Base-by-base conservation (phyloP, 1,139 yeast genomes). In the Blastobotrys petasosporus region DNA sequence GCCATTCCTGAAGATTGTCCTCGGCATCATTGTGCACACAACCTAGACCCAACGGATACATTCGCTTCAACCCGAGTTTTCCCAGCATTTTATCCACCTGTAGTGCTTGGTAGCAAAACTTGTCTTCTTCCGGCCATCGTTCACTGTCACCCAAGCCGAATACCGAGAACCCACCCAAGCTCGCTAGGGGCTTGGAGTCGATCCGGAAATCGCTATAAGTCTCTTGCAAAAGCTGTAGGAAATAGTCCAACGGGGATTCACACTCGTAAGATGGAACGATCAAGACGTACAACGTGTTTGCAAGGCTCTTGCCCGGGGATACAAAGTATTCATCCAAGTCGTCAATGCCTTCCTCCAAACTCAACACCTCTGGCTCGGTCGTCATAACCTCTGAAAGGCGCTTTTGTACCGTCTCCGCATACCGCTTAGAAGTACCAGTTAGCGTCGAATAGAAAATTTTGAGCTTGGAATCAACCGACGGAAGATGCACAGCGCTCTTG, bases 211-310 rank as follows among this genome's bases (percentile, higher is more conserved):
- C 97, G 53, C 83, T 82, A 52, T 78, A 79, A 1, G 94, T 86
- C 48, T 88, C 97, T 51, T 77, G 74, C 56, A 88, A 70, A 44
- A 85, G 82, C 59, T 86, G 94, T 49, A 88, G 69, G 63, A 87
- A 87, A 61, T 80, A 88, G 64, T 88, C 97, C 41, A 90, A 74
- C 9, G 97, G 96, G 1, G 94, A 85, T 64, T 88, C 97, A 0
- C 90, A 85, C 57, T 87, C 97, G 61, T 88, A 88, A 0, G 96
- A 86, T 2, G 97, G 97, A 28, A 88, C 70, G 12, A 88, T 86
- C 53, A 88, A 57, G 20, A 90, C 61, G 58, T 86, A 88, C 38
- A 78, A 71, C 17, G 55, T 41, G 25, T 54, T 53, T 31, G 52
- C 47, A 25, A 43, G 44, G 41, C 7, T 43, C 6, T 66, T 67